A percentile compares a stretch with the other conserved stretches of the same genome.
Conservation (phyloP, 352 stramenopile genomes). For the Stramenopiles sp. region DNA sequence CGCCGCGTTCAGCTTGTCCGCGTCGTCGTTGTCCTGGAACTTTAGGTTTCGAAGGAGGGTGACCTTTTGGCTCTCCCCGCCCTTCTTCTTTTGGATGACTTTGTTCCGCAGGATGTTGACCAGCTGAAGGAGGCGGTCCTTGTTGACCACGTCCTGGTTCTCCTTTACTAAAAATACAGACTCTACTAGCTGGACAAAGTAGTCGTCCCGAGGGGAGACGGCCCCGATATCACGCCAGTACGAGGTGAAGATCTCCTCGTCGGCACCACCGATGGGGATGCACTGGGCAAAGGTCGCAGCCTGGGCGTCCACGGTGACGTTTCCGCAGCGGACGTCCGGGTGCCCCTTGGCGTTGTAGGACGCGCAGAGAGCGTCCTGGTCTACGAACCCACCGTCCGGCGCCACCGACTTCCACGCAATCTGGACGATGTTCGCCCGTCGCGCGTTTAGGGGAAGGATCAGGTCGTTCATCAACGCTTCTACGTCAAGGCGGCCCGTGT, state of each 20-base stretch:
- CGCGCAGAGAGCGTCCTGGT: neutral
- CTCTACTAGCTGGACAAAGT: neutral
- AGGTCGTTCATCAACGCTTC: neutral
- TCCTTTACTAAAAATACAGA: neutral
- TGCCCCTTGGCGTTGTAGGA: neutral
- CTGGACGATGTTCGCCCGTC: neutral
- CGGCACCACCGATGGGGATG: neutral
- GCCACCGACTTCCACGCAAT: neutral
- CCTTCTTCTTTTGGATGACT: slow-evolving; percentile 2
- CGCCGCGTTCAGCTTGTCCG: neutral
- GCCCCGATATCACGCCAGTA: neutral
- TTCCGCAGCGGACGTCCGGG: neutral
- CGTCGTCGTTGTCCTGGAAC: neutral
- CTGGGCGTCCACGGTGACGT: neutral
- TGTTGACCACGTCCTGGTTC: neutral
- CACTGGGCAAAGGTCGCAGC: neutral
- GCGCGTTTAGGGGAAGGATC: neutral
- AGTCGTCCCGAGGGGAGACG: neutral
- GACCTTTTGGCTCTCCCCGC: neutral
- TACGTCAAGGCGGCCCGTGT: neutral
- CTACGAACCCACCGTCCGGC: neutral
- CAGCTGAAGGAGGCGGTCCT: neutral
- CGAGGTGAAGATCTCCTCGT: neutral
- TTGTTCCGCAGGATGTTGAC: neutral
- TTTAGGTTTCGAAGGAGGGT: neutral